Conservation (phyloP, 176 grass and related monocot species). For the Tuctoria greenei region DNA sequence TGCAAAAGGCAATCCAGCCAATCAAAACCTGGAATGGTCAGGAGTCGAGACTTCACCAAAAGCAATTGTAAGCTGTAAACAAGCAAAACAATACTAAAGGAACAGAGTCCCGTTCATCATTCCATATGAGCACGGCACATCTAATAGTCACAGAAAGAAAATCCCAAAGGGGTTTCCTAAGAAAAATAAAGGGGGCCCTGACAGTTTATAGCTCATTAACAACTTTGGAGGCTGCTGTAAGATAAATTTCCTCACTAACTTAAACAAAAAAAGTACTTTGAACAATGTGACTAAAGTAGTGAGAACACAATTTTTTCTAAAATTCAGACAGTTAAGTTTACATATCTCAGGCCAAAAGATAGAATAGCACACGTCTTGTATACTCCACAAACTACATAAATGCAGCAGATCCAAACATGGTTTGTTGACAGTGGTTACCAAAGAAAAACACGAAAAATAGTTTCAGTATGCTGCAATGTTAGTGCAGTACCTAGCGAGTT, state of each 20-base stretch:
- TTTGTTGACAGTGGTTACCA: neutral
- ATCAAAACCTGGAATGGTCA: neutral
- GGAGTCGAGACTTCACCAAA: neutral
- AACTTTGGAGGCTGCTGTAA: neutral
- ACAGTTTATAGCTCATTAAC: neutral
- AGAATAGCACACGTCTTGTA: neutral
- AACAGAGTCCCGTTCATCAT: neutral
- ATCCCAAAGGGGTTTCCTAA: neutral
- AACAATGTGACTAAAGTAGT: neutral
- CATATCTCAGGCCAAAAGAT: constrained; percentile 3
- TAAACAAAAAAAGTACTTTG: neutral
- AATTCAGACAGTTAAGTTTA: neutral
- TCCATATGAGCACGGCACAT: neutral
- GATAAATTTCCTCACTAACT: neutral
- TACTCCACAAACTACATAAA: neutral
- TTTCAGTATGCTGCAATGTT: neutral
- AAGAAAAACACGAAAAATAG: neutral
- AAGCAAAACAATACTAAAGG: neutral
- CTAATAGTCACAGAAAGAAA: neutral
- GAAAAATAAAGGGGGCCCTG: neutral
- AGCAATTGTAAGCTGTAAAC: neutral
- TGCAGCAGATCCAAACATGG: neutral
- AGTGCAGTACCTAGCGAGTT: constrained; percentile 23
- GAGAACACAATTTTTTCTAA: neutral
- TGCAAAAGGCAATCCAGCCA: neutral